Percentiles rank a stretch among this genome's conserved stretches.
These are phyloP conservation scores for Phytophthora foliorum DNA, from an alignment of 352 stramenopile species.

Conservation along the genomic window DNA sequence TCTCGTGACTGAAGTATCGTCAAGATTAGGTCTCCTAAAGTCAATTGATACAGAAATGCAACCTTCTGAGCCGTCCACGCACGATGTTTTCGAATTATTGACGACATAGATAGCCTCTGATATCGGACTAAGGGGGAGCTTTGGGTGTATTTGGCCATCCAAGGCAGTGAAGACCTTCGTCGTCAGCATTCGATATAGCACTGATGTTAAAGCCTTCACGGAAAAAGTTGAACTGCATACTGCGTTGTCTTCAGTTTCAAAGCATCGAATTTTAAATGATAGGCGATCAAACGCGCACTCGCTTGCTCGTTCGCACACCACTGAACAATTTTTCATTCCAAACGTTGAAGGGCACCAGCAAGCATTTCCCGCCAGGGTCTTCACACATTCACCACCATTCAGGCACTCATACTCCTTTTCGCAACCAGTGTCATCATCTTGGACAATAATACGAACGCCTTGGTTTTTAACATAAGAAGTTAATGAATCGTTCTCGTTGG, in stretches of 20 bases:
- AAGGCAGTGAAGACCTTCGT: constrained; percentile 39
- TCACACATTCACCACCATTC: constrained; percentile 54
- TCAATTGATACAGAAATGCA: constrained; percentile 62
- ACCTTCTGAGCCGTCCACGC: constrained; percentile 31
- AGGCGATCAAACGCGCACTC: constrained; percentile 66
- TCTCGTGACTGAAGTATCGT: constrained; percentile 40
- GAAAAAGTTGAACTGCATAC: constrained; percentile 56
- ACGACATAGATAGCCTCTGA: constrained; percentile 63
- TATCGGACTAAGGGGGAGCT: constrained; percentile 45
- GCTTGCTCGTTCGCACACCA: constrained; percentile 47
- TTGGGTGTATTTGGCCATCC: constrained; percentile 49
- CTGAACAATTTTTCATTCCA: constrained; percentile 68
- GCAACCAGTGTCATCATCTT: constrained; percentile 80
- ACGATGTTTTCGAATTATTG: constrained; percentile 52
- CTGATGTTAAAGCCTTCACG: constrained; percentile 47
- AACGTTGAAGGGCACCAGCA: constrained; percentile 60
- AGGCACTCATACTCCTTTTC: constrained; percentile 63
- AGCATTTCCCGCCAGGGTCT: constrained; percentile 34
- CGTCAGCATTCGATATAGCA: constrained; percentile 68
- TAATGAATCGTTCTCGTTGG: constrained; percentile 51
- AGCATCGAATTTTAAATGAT: constrained; percentile 49
- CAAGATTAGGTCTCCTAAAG: constrained; percentile 36
- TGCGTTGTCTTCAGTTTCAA: constrained; percentile 19
- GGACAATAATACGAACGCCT: constrained; percentile 53
- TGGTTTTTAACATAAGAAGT: constrained; percentile 48